These are phyloP conservation scores for Camelina neglecta DNA, from an alignment of 345 rosid genomes.

Conservation along the genomic window DNA sequence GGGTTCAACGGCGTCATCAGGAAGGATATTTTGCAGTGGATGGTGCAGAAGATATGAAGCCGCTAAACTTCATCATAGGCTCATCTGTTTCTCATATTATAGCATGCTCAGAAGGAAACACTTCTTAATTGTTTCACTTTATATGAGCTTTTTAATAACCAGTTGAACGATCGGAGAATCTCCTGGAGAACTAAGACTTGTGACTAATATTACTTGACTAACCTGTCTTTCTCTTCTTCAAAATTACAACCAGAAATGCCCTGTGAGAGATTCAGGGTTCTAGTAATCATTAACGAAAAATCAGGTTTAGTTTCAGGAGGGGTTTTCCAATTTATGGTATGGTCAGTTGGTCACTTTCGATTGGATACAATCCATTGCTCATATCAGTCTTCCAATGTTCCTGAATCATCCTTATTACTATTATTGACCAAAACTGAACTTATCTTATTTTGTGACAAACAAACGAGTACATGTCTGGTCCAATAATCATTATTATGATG, in stretches of 20 bases:
- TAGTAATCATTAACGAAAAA: background rate
- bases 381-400: background rate
- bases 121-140: background rate
- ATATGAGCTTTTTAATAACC: background rate
- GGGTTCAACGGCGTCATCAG: conserved; percentile 52
- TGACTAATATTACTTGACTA: conserved; percentile 41
- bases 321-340: background rate
- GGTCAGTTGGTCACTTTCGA: background rate
- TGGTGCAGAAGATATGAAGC: conserved; percentile 41
- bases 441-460: background rate
- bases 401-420: background rate
- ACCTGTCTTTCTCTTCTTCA: background rate
- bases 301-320: background rate
- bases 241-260: background rate
- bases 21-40: conserved; percentile 80
- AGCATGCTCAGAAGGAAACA: conserved; percentile 5
- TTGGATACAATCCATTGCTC: background rate
- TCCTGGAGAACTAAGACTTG: conserved; percentile 54
- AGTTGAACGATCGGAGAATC: conserved; percentile 62
- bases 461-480: background rate
- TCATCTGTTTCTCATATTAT: background rate
- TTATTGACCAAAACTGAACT: background rate
- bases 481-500: conserved; percentile 28
- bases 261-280: background rate
- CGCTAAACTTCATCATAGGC: background rate